Conservation (phyloP, 805 yeast genomes). For the Wickerhamiella brachini region DNA sequence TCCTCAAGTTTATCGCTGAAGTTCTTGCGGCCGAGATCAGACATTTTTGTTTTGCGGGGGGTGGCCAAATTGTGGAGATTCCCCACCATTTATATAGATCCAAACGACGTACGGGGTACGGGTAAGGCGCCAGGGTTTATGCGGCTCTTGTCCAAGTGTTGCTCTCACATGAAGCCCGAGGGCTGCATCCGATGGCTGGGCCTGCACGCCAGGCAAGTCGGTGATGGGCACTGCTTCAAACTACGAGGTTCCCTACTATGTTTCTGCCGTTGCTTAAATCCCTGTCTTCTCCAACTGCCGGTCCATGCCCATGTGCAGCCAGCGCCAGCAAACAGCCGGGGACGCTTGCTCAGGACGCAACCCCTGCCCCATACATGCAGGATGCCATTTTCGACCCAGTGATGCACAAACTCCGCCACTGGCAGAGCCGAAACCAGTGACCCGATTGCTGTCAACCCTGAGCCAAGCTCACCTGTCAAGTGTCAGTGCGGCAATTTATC, state of each 20-base stretch:
- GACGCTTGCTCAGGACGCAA: too few relatives aligned
- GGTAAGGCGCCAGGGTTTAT: neutral
- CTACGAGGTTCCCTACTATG: too few relatives aligned
- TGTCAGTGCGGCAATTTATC: neutral
- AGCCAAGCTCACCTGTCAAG: neutral
- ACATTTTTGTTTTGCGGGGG: conserved; percentile 10
- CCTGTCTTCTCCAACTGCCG: too few relatives aligned
- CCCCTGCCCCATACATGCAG: neutral
- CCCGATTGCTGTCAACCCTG: neutral
- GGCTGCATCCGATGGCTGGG: neutral
- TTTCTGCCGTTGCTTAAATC: too few relatives aligned
- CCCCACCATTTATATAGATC: neutral
- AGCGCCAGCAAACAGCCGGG: too few relatives aligned
- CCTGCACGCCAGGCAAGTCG: too few relatives aligned
- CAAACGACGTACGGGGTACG: neutral
- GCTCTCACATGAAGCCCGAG: neutral
- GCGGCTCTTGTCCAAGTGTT: neutral
- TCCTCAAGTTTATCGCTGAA: conserved; percentile 57
- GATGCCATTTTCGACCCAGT: neutral
- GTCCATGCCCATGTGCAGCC: too few relatives aligned
- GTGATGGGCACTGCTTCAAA: too few relatives aligned
- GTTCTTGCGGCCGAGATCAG: conserved; percentile 53
- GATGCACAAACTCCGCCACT: neutral
- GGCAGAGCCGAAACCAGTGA: neutral
- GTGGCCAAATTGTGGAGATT: neutral